A percentile compares a stretch with the other conserved stretches of the same genome.
phyloP scores from a whole-genome alignment of 1,139 yeast species.

The Zygoascus meyerae region DNA sequence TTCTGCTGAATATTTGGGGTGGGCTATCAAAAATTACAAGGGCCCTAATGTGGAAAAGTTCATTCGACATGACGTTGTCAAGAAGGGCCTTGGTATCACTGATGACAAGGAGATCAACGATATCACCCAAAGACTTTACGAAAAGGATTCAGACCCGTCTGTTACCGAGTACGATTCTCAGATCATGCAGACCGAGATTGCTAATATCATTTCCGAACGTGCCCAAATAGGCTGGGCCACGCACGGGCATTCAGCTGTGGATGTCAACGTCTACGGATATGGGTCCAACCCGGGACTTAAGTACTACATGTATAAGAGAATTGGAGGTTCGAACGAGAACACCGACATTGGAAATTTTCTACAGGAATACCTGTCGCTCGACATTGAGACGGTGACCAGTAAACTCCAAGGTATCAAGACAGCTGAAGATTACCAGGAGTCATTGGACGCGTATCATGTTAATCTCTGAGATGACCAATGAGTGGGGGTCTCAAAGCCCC shows the following conservation, averaged over 20 bases:
- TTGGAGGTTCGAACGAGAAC: constrained; percentile 79
- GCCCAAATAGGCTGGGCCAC: constrained; percentile 86
- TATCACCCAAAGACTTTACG: constrained; percentile 9
- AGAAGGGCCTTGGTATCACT: constrained; percentile 53
- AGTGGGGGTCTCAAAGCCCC: too few species aligned
- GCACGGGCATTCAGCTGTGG: constrained; percentile 86
- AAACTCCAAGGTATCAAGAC: constrained; percentile 17
- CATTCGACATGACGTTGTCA: constrained; percentile 46
- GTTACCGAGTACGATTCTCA: constrained; percentile 15
- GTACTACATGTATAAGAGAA: constrained; percentile 35
- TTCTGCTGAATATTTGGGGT: constrained; percentile 62
- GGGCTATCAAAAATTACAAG: constrained; percentile 34
- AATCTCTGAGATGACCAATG: not conserved
- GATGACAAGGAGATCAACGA: constrained; percentile 37
- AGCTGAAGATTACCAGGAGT: constrained; percentile 7
- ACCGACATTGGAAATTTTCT: constrained; percentile 72
- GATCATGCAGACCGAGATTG: constrained; percentile 41
- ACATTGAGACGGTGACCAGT: constrained; percentile 48
- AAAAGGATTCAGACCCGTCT: constrained; percentile 15
- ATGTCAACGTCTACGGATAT: constrained; percentile 75
- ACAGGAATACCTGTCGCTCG: constrained; percentile 52
- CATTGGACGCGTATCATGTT: constrained; percentile 8
- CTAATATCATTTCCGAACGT: constrained; percentile 58
- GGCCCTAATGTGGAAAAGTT: constrained; percentile 39
- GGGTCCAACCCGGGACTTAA: constrained; percentile 47